phyloP scores from a whole-genome alignment of 495 filamentous ascomycete genomes.

The Penicillium atrosanguineum region DNA sequence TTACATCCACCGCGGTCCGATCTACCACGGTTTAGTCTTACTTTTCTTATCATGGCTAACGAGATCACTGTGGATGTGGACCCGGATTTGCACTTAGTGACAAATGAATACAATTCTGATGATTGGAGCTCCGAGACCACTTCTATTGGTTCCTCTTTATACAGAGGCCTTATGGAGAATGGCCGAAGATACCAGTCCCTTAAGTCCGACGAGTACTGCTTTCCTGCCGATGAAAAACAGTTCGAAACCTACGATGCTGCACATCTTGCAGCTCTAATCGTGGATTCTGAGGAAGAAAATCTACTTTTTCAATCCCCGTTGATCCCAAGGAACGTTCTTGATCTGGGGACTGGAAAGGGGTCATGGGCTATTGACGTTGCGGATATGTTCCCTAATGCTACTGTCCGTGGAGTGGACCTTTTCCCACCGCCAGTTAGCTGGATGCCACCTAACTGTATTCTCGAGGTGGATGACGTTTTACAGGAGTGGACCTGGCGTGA shows the following conservation, averaged over 20 bases:
- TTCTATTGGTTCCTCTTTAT: constrained; percentile 12
- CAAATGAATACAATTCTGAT: neutral
- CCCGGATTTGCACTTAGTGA: too few relatives aligned
- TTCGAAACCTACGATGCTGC: constrained; percentile 13
- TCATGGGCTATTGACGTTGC: constrained; percentile 13
- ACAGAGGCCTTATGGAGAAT: constrained; percentile 13
- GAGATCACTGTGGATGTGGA: too few relatives aligned
- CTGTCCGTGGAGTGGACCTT: constrained; percentile 11
- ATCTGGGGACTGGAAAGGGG: constrained; percentile 14
- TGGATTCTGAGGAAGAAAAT: constrained; percentile 4
- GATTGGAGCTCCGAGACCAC: constrained; percentile 21
- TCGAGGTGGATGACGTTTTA: constrained; percentile 25
- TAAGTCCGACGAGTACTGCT: constrained; percentile 5
- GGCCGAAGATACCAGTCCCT: constrained; percentile 13
- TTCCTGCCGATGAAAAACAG: constrained; percentile 14
- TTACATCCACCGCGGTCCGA: too few relatives aligned
- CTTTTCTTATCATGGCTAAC: too few relatives aligned
- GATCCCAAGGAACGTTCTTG: constrained; percentile 7
- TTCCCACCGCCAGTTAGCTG: constrained; percentile 8
- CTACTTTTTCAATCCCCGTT: constrained; percentile 9
- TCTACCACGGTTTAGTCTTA: too few relatives aligned
- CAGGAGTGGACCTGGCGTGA: constrained; percentile 21
- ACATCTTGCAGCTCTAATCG: constrained; percentile 9
- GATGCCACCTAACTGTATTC: constrained; percentile 27
- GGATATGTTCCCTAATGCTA: constrained; percentile 7